Evolutionary conservation across 768 basidiomycete genomes (phyloP).

Genomic region (Kwoniella sp.): DNA sequence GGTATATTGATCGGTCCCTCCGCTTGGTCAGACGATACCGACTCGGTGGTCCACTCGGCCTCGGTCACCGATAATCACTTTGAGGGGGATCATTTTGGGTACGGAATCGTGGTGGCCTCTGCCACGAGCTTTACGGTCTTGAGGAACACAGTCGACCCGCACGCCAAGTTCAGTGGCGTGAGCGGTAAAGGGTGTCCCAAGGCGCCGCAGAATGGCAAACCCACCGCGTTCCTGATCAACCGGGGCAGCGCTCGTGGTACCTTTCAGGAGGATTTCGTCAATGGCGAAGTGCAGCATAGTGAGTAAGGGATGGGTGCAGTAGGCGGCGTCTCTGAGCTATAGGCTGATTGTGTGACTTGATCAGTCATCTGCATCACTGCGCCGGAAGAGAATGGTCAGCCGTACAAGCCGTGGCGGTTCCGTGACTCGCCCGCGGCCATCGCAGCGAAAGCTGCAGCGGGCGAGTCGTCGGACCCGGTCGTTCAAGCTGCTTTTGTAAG

Average conservation of each 20-base stretch:
- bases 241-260: constrained; percentile 44
- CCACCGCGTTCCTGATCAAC: constrained; percentile 48
- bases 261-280: constrained; percentile 50
- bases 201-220: constrained; percentile 46
- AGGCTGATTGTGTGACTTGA: no score
- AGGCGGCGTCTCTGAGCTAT: no score
- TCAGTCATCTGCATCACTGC: constrained; percentile 50
- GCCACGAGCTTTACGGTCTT: constrained; percentile 46
- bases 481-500: constrained; percentile 14
- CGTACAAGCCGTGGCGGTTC: constrained; percentile 46
- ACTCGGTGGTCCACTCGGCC: constrained; percentile 45
- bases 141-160: constrained; percentile 39
- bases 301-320: constrained; percentile 11
- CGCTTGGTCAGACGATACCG: constrained; percentile 50
- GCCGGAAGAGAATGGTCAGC: constrained; percentile 34
- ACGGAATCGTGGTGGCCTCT: constrained; percentile 48
- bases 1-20: constrained; percentile 50
- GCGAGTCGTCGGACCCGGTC: constrained; percentile 4
- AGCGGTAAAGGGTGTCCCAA: constrained; percentile 42
- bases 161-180: constrained; percentile 41
- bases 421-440: constrained; percentile 43
- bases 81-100: constrained; percentile 46
- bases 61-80: constrained; percentile 47
- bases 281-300: constrained; percentile 52
- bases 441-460: constrained; percentile 26